Evolutionary conservation across 352 stramenopile genomes (phyloP), one percentile per base, ranked within the genome.

Genomic region (Globisporangium perplexum): DNA sequence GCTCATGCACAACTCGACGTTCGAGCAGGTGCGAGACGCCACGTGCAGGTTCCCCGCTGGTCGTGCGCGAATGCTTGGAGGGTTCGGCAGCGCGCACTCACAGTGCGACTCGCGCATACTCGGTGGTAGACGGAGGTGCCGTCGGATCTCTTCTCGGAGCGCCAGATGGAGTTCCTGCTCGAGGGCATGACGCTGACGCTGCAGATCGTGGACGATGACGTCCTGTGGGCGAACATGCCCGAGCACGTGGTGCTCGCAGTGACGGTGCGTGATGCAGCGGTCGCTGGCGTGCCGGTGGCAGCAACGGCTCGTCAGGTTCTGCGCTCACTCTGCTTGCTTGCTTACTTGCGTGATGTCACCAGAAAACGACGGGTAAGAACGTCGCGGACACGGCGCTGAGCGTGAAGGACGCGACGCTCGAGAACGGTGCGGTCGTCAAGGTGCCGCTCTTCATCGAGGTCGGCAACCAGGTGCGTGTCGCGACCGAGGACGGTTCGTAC

Each of bases 171-270:
- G 7, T 90, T 90, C 51, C 48, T 94, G 30, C 52, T 80, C 48
- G 83, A 92, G 35, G 83, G 83, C 47, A 92, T 86, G 75, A 83
- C 71, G 50, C 65, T 94, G 42, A 83, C 79, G 41, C 64, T 94
- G 50, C 83, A 94, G 65, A 94, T 94, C 50, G 71, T 94, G 45
- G 79, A 94, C n/a, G 68, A 72, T 30, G 77, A 91, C 36, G 79
- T 91, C 49, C 55, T 94, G 28, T 94, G 83, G 83, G 80, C 82
- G 58, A 92, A 88, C 60, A 90, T 94, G 79, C 83, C 83, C 24
- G 83, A 92, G 54, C 56, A 85, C 68, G 72, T 94, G 38, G 85
- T 72, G 55, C 78, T 92, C 43, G 48, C 73, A 23, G 83, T 94
- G 38, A 79, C 72, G 55, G 77, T 88, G 56, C 50, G 62, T 68